phyloP scores from a whole-genome alignment of 371 early-diverging fungal genomes.

The Encephalitozoon romaleae region DNA sequence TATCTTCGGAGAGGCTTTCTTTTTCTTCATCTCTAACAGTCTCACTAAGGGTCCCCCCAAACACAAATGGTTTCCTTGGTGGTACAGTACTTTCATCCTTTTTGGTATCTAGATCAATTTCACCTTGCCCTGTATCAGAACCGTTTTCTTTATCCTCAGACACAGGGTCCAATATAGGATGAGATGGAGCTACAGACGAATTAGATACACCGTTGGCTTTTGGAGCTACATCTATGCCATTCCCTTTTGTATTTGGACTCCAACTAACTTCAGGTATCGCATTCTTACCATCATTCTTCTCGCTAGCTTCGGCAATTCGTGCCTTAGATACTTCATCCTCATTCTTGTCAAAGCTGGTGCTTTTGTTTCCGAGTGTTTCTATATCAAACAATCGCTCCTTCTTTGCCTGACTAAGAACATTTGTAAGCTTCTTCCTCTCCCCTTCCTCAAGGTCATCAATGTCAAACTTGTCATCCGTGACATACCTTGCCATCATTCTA shows the following conservation, averaged over 20 bases:
- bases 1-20: not conserved
- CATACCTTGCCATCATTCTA: not conserved
- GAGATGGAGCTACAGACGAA: not conserved
- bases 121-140: not conserved
- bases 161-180: not conserved
- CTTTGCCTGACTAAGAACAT: not conserved
- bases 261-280: too few species aligned
- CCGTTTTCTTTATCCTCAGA: not conserved
- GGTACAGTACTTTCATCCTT: not conserved
- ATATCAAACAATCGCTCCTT: not conserved
- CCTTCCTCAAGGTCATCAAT: constrained; percentile 27
- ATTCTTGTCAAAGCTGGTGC: not conserved
- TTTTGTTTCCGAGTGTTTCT: too few species aligned
- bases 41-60: not conserved
- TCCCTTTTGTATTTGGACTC: not conserved
- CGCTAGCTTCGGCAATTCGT: not conserved
- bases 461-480: constrained; percentile 37
- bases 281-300: not conserved
- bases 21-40: not conserved
- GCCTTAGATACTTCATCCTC: not conserved
- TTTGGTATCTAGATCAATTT: not conserved
- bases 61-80: not conserved
- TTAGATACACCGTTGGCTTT: not conserved
- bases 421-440: not conserved
- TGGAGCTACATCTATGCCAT: not conserved